phyloP scores from a whole-genome alignment of 148 eudicot species.

The Rhododendron simsii region DNA sequence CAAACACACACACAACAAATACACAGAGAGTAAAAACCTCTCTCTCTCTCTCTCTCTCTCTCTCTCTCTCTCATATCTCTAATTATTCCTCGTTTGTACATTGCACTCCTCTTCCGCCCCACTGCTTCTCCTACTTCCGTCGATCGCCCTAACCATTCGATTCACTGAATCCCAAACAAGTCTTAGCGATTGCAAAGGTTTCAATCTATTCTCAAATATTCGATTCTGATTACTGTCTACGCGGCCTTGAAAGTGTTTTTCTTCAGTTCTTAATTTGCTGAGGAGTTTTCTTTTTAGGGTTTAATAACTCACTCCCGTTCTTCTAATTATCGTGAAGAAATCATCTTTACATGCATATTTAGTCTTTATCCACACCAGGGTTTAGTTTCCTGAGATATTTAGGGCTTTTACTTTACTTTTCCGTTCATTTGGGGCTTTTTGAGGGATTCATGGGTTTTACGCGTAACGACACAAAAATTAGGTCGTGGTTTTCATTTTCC shows the following conservation, averaged over 20 bases:
- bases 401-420: background rate
- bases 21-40: too few relatives aligned
- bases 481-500: background rate
- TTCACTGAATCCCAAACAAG: background rate
- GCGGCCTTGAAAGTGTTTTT: background rate
- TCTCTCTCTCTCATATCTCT: too few relatives aligned
- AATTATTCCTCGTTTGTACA: too few relatives aligned
- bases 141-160: background rate
- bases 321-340: background rate
- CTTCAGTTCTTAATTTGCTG: background rate
- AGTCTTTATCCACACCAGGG: background rate
- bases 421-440: background rate
- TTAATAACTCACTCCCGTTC: background rate
- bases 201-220: background rate
- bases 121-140: background rate
- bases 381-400: background rate
- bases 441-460: background rate
- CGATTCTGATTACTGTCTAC: background rate
- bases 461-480: background rate
- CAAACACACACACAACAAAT: too few relatives aligned
- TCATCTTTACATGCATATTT: background rate
- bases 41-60: too few relatives aligned
- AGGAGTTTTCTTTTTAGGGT: background rate
- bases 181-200: conserved; percentile 2
- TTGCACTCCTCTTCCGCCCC: background rate